Percentiles rank a stretch among this genome's conserved stretches.
phyloP scores from a whole-genome alignment of 257 asterid genomes.

The Penstemon barbatus region DNA sequence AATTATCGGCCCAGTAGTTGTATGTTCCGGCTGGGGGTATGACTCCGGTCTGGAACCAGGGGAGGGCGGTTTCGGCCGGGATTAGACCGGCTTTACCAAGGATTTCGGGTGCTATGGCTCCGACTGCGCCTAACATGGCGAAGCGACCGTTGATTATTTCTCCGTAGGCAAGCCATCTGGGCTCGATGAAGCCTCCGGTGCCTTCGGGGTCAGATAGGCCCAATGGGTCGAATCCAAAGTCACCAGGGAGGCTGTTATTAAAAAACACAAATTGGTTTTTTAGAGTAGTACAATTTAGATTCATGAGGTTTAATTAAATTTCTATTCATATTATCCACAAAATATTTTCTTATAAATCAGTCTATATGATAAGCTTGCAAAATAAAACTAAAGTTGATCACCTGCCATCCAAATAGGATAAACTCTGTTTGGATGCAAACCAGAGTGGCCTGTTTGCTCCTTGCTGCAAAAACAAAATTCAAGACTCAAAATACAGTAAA shows the following conservation, averaged over 20 bases:
- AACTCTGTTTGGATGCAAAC: conserved; percentile 91
- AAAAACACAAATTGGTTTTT: background rate
- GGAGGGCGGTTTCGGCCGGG: conserved; percentile 87
- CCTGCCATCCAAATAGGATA: conserved; percentile 88
- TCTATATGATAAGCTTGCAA: too few relatives aligned
- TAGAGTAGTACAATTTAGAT: background rate
- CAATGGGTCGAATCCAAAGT: conserved; percentile 90
- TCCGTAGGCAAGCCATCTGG: conserved; percentile 90
- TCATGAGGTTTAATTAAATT: too few relatives aligned
- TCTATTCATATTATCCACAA: too few relatives aligned
- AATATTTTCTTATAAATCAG: too few relatives aligned
- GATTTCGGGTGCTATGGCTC: conserved; percentile 90
- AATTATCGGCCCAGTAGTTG: conserved; percentile 83
- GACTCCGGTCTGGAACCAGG: conserved; percentile 93
- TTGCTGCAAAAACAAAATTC: conserved; percentile 50
- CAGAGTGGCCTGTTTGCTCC: conserved; percentile 78
- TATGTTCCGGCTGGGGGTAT: conserved; percentile 95
- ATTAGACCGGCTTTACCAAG: conserved; percentile 76
- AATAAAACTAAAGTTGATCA: conserved; percentile 14
- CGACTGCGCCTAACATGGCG: conserved; percentile 86
- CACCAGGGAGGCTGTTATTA: conserved; percentile 81
- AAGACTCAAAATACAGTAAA: background rate
- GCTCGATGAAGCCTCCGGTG: conserved; percentile 94
- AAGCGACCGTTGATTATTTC: conserved; percentile 84
- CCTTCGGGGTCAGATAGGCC: conserved; percentile 98